Evolutionary conservation across 169 alveolate genomes (phyloP), one percentile per base, ranked within the genome.

Genomic region (Plasmodium vinckei): DNA sequence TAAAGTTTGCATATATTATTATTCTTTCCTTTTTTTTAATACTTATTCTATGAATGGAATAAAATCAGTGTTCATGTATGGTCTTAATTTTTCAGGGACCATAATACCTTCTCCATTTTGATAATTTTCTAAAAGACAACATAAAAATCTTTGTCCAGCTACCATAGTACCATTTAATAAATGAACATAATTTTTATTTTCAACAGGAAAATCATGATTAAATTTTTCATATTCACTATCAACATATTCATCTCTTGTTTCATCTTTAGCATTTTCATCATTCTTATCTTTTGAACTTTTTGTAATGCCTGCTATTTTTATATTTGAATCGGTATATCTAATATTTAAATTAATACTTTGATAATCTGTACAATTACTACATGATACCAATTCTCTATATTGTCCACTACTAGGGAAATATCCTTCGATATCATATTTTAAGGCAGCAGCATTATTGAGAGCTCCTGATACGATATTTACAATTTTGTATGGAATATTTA

Each of bases 321-420:
- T 54, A 64, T 53, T 68, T n/a, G 94, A 73, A 47, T 92, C 93
- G 57, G 73, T 75, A 88, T 93, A 94, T 49, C 70, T 93, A 51
- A 95, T 68, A 72, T 94, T 93, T 9, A 94, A 61, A 69, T 89
- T 87, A n/a, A 86, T 71, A 12, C 98, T 91, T 92, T 99, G 99
- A 94, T 95, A 99, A 93, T 99, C 99, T 12, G 99, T 98, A 94
- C 99, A 99, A 95, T 99, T 99, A 54, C 99, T 97, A 92, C 99
- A 98, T 63, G 99, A 97, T 56, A 98, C 99, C 21, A 99, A 96
- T 93, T 99, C 99, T 70, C 99, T 93, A 92, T 97, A 99, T 57
- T 95, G 97, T 9, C 93, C 95, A 92, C 98, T 98, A 53, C 99
- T 99, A 12, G 99, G 99, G 97, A 98, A 99, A 99, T 99, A 99